Conservation (phyloP, 805 yeast genomes). For the Debaryomyces hansenii region DNA sequence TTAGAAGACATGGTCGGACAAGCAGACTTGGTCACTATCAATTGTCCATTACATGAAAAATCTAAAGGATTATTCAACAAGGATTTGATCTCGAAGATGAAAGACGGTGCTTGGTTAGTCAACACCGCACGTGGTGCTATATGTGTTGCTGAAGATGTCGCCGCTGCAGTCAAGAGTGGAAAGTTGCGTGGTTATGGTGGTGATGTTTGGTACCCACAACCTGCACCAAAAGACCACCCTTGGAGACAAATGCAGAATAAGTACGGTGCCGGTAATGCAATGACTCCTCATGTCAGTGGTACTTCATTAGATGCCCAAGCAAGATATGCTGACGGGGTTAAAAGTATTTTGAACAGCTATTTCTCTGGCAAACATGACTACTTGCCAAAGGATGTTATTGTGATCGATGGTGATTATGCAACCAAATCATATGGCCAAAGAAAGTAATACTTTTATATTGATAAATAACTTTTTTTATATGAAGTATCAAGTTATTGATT, state of each 20-base stretch:
- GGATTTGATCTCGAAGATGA: constrained; percentile 64
- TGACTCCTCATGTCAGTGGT: constrained; percentile 83
- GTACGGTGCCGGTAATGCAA: constrained; percentile 75
- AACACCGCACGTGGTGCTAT: constrained; percentile 86
- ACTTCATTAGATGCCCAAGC: constrained; percentile 78
- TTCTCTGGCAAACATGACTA: constrained; percentile 64
- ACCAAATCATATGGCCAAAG: constrained; percentile 69
- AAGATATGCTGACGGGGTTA: constrained; percentile 70
- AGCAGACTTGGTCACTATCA: constrained; percentile 74
- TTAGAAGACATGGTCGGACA: constrained; percentile 65
- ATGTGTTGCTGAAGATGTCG: constrained; percentile 69
- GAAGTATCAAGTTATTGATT: no score
- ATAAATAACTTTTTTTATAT: no score
- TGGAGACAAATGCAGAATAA: constrained; percentile 71
- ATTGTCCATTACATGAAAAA: constrained; percentile 73
- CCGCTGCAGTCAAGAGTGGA: constrained; percentile 68
- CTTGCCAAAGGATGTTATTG: constrained; percentile 74
- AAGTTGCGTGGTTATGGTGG: constrained; percentile 80
- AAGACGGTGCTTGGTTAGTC: constrained; percentile 70
- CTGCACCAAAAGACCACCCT: constrained; percentile 75
- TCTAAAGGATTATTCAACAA: constrained; percentile 68
- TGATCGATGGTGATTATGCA: constrained; percentile 68
- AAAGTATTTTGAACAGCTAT: constrained; percentile 62
- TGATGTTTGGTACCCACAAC: constrained; percentile 83
- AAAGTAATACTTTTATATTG: constrained; percentile 9